These are phyloP conservation scores for Aspergillus leporis DNA, from an alignment of 495 filamentous ascomycete species.

Conservation along the genomic window DNA sequence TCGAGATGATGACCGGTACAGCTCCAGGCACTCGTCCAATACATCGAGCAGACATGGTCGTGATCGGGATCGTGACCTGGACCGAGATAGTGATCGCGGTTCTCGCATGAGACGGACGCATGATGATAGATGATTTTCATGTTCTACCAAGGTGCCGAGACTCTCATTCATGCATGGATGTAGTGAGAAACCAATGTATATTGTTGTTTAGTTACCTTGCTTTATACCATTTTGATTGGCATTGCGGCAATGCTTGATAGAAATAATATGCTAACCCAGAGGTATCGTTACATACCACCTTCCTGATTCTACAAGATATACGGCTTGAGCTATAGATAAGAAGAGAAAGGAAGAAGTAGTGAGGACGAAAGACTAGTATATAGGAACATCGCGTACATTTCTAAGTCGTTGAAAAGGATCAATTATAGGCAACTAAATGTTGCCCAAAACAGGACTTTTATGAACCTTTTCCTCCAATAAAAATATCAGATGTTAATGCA, in stretches of 20 bases:
- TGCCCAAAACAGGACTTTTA: constrained; percentile 9
- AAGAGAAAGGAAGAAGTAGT: background rate
- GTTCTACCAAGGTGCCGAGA: background rate
- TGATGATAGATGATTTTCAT: constrained; percentile 24
- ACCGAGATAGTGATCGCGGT: constrained; percentile 33
- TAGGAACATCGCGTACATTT: background rate
- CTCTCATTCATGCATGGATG: background rate
- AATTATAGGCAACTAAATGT: background rate
- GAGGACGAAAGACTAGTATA: background rate
- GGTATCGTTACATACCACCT: background rate
- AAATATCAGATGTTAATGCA: constrained; percentile 21
- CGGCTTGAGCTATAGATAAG: background rate
- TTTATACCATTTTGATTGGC: constrained; percentile 5
- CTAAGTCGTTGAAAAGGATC: background rate
- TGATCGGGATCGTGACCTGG: constrained; percentile 32
- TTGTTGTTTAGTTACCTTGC: background rate
- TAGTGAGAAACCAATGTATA: background rate
- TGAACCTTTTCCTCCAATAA: constrained; percentile 12
- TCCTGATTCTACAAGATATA: background rate
- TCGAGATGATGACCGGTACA: constrained; percentile 37
- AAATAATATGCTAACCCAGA: background rate
- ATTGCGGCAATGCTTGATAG: background rate
- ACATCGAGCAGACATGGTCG: constrained; percentile 28
- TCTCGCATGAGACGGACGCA: constrained; percentile 35
- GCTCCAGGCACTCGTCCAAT: constrained; percentile 35